Evolutionary conservation across 2,329 filamentous ascomycete genomes (phyloP), one percentile per base, ranked within the genome.

Genomic region (Penicillium thymicola): DNA sequence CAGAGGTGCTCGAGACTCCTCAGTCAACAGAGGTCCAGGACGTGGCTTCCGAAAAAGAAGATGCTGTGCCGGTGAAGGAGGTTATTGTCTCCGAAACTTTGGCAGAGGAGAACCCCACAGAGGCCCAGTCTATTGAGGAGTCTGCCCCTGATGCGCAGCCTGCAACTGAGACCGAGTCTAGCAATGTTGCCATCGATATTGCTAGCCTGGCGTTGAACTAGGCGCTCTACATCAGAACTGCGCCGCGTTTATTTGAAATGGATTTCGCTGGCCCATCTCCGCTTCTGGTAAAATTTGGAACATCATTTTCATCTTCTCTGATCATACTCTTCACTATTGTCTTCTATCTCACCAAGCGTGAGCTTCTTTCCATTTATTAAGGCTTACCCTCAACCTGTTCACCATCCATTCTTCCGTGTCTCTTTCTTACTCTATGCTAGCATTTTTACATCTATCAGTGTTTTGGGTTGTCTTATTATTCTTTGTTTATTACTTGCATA

Each of bases 161-260:
- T 18, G 23, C 49, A 23, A 8, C 59, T 21, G 59, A 64, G 41
- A 27, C 44, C 25, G 63, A 65, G 44, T 45, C 61, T 14, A 54
- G 60, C 50, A 62, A 63, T 8, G 59, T 63, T 47, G 67, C 66
- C n/a, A 59, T 67, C 57, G 67, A 70, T 44, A 62, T 68, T 51
- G 61, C 58, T 46, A 66, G 58, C 34, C 53, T 70, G 44, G 56
- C 64, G 25, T 55, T 69, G 45, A 65, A 62, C 54, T 70, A 59
- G 55, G 28, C 7, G 16, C 16, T 41, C 28, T 55, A 34, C 16
- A 38, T 55, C 37, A 41, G 21, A 41, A 44, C 21, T 41, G n/a
- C 42, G 42, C 37, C 9, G 14, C 21, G 18, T 37, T 25, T 23
- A 25, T 49, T 14, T 51, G 25, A 27, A 41, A 36, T 51, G 11